Evolutionary conservation across 2,329 filamentous ascomycete genomes (phyloP).

Genomic region (Mycosphaerella sp.): DNA sequence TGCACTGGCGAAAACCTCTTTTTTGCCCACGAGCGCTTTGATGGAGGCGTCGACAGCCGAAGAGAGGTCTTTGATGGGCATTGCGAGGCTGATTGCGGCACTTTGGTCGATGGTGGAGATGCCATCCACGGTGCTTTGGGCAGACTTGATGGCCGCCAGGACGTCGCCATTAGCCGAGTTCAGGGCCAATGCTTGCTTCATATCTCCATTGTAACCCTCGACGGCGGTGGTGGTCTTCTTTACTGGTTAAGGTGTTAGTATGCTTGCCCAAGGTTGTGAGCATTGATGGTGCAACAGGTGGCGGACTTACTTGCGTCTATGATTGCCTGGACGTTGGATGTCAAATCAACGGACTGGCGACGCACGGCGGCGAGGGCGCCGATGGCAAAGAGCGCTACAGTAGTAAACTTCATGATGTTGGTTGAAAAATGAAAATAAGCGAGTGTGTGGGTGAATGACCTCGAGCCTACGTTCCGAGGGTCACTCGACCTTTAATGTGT

Average conservation of each 20-base stretch:
- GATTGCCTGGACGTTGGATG: constrained; percentile 4
- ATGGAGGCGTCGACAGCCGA: constrained; percentile 11
- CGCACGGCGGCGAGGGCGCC: constrained; percentile 11
- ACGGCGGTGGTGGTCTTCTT: constrained; percentile 7
- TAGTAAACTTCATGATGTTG: constrained; percentile 13
- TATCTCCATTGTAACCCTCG: constrained; percentile 9
- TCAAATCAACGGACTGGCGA: constrained; percentile 8
- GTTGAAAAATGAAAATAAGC: constrained; percentile 1
- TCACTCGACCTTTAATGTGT: constrained; percentile 3
- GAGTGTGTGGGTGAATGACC: not conserved
- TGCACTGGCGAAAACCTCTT: constrained; percentile 1
- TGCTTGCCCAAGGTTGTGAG: not conserved
- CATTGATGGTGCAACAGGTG: not conserved
- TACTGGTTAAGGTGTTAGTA: not conserved
- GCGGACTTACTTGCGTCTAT: constrained; percentile 1
- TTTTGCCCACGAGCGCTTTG: constrained; percentile 8
- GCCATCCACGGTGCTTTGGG: constrained; percentile 9
- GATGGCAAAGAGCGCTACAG: constrained; percentile 11
- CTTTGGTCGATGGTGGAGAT: constrained; percentile 1
- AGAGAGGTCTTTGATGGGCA: constrained; percentile 7
- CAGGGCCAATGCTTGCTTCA: constrained; percentile 7
- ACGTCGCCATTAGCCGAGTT: constrained; percentile 8
- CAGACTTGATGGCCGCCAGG: constrained; percentile 10
- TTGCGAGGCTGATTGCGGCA: constrained; percentile 7
- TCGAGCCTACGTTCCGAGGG: constrained; percentile 3